These are phyloP conservation scores for Massarina eburnea DNA, from an alignment of 2,329 filamentous ascomycete genomes.

Conservation along the genomic window DNA sequence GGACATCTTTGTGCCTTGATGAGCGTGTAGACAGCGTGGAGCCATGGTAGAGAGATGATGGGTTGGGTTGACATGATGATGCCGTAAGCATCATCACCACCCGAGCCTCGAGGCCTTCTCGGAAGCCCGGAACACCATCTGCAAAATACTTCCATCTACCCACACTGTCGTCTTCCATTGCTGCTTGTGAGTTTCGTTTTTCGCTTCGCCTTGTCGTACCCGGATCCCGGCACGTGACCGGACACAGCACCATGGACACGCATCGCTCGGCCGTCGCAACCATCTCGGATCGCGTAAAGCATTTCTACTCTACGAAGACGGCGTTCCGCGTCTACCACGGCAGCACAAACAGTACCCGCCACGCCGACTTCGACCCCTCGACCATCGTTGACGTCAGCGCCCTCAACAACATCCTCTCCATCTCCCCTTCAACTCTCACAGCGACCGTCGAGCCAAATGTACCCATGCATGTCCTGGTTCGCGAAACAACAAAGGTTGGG, in stretches of 20 bases:
- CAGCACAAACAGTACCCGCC: conserved; percentile 73
- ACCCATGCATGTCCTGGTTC: conserved; percentile 65
- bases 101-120: neutral
- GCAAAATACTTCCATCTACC: neutral
- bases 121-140: neutral
- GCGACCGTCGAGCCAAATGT: conserved; percentile 70
- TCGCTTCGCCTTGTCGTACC: neutral
- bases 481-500: conserved; percentile 55
- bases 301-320: conserved; percentile 29
- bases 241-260: conserved; percentile 17
- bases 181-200: too few species aligned
- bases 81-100: neutral
- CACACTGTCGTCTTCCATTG: too few species aligned
- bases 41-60: conserved; percentile 61
- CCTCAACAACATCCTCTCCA: conserved; percentile 62
- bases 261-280: conserved; percentile 25
- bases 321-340: conserved; percentile 64
- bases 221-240: neutral
- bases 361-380: conserved; percentile 41
- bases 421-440: conserved; percentile 56
- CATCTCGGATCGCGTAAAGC: conserved; percentile 21
- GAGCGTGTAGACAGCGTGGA: conserved; percentile 57
- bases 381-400: conserved; percentile 64
- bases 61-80: conserved; percentile 25
- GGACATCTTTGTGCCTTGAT: conserved; percentile 49